These are phyloP conservation scores for Wickerhamomyces canadensis DNA, from an alignment of 805 yeast species.

Conservation along the genomic window DNA sequence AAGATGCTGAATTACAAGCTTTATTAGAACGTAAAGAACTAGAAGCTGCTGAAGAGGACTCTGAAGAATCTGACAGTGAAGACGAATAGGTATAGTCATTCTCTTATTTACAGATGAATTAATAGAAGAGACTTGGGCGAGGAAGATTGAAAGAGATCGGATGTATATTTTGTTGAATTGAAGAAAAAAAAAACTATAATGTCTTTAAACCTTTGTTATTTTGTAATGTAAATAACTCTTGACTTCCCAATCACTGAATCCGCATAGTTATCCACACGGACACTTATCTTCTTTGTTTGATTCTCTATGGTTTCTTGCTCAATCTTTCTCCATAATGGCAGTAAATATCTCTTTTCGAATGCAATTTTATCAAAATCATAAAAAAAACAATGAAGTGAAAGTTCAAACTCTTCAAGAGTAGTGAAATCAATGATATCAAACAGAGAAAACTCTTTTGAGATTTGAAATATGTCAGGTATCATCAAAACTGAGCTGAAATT, in stretches of 20 bases:
- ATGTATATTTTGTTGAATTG: neutral
- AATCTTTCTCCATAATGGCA: neutral
- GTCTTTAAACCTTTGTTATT: too few species aligned
- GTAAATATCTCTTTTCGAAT: neutral
- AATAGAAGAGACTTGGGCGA: too few species aligned
- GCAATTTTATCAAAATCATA: neutral
- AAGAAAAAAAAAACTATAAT: too few species aligned
- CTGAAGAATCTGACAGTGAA: constrained; percentile 59
- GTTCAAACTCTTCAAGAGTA: neutral
- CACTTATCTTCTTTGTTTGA: neutral
- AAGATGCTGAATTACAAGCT: constrained; percentile 96
- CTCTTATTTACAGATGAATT: too few species aligned
- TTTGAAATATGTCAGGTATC: neutral
- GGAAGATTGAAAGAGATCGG: too few species aligned
- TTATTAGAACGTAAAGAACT: constrained; percentile 89
- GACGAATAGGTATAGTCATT: constrained; percentile 26
- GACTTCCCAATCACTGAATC: too few species aligned
- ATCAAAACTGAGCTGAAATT: neutral
- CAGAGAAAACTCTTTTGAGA: neutral
- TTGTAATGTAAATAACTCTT: too few species aligned
- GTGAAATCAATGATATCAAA: constrained; percentile 3
- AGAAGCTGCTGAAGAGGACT: constrained; percentile 76
- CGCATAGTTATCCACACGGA: too few species aligned
- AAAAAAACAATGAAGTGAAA: neutral
- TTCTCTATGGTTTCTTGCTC: neutral